phyloP scores from a whole-genome alignment of 768 basidiomycete species.

The Leccinellum luteum region DNA sequence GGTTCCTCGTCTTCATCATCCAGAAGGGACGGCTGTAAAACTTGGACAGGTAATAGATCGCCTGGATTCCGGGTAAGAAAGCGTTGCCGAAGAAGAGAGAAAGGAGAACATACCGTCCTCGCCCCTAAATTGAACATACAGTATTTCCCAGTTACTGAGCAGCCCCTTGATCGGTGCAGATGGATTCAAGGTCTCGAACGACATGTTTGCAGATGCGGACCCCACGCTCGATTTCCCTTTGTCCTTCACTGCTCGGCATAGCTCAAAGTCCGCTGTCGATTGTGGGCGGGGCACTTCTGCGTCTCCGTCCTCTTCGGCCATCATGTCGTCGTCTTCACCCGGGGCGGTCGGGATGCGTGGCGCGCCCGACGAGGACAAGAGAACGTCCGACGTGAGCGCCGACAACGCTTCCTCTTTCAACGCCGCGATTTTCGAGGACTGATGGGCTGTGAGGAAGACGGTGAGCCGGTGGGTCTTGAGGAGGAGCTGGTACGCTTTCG shows the following conservation, averaged over 20 bases:
- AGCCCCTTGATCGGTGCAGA: slow-evolving; percentile 47
- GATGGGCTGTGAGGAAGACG: slow-evolving; percentile 55
- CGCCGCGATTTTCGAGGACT: slow-evolving; percentile 51
- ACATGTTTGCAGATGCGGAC: slow-evolving; percentile 12
- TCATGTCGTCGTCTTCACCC: slow-evolving; percentile 26
- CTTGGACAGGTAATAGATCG: slow-evolving; percentile 55
- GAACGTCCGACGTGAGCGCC: slow-evolving; percentile 53
- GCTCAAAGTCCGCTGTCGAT: slow-evolving; percentile 54
- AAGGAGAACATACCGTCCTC: slow-evolving; percentile 43
- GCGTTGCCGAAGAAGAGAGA: background rate
- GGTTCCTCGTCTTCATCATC: slow-evolving; percentile 60
- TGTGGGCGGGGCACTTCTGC: slow-evolving; percentile 34
- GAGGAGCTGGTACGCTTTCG: slow-evolving; percentile 66
- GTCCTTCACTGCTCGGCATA: slow-evolving; percentile 54
- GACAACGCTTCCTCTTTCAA: slow-evolving; percentile 63
- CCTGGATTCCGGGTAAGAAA: slow-evolving; percentile 37
- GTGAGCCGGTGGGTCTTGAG: slow-evolving; percentile 73
- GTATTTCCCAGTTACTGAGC: slow-evolving; percentile 60
- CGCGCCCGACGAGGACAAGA: slow-evolving; percentile 23
- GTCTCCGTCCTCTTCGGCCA: slow-evolving; percentile 6
- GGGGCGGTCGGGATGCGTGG: slow-evolving; percentile 31
- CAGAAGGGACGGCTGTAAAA: slow-evolving; percentile 52
- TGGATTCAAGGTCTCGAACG: slow-evolving; percentile 49
- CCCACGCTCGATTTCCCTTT: slow-evolving; percentile 44
- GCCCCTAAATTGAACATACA: slow-evolving; percentile 69